These are phyloP conservation scores for Rhododendron griersonianum DNA, from an alignment of 148 eudicot genomes.

Conservation along the genomic window DNA sequence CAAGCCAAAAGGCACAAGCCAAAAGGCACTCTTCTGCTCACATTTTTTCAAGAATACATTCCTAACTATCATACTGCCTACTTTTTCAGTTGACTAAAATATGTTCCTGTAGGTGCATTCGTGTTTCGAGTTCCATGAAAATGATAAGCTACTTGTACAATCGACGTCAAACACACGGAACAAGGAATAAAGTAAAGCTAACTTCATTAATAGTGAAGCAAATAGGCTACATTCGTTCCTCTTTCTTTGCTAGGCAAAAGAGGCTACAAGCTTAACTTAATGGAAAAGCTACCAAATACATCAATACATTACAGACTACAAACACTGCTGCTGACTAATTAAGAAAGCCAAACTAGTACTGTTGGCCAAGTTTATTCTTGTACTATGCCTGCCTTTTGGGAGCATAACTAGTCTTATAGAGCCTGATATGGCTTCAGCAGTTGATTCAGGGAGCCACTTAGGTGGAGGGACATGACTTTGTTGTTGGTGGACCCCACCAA, in stretches of 20 bases:
- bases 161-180: neutral
- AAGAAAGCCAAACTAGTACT: neutral
- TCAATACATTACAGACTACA: neutral
- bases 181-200: neutral
- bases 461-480: constrained; percentile 36
- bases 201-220: neutral
- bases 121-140: neutral
- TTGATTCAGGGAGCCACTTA: constrained; percentile 23
- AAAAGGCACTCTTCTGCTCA: neutral
- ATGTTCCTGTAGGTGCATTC: neutral
- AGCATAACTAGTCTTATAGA: neutral
- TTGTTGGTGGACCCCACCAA: constrained; percentile 29
- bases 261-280: neutral
- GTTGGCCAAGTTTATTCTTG: neutral
- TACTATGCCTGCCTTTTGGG: neutral
- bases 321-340: neutral
- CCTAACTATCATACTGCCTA: neutral
- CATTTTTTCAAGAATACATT: neutral
- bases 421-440: constrained; percentile 17
- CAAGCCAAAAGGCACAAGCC: no score
- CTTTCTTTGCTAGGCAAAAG: neutral
- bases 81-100: neutral
- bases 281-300: neutral
- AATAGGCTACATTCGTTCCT: neutral
- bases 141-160: neutral